Evolutionary conservation across 108 stramenopile species (phyloP).

Genomic region (Cyclostephanos invisitatus): DNA sequence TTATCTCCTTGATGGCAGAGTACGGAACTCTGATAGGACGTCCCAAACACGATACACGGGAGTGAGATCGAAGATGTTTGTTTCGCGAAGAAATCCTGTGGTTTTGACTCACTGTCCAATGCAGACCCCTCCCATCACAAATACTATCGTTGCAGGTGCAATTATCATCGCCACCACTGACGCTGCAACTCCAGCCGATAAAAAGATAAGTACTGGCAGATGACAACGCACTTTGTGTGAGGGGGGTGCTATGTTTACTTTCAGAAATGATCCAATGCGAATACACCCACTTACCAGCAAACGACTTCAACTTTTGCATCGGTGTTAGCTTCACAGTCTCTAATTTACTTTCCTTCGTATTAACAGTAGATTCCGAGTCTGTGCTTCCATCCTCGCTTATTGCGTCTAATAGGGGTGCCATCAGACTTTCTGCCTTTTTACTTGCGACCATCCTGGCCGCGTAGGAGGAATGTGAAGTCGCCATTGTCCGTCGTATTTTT

Average conservation of each 20-base stretch:
- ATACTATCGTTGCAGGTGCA: constrained; percentile 11
- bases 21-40: neutral
- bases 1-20: constrained; percentile 2
- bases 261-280: neutral
- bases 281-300: neutral
- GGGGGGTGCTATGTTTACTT: neutral
- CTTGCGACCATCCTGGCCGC: neutral
- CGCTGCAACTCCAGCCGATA: constrained; percentile 17
- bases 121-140: constrained; percentile 20
- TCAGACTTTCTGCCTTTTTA: constrained; percentile 7
- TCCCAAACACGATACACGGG: neutral
- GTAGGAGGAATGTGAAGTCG: neutral
- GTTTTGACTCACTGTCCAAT: constrained; percentile 22
- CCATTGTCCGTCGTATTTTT: neutral
- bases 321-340: constrained; percentile 10
- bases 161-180: constrained; percentile 19
- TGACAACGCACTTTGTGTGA: neutral
- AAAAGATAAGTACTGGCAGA: neutral
- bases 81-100: neutral
- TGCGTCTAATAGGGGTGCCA: constrained; percentile 9
- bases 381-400: neutral
- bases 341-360: neutral
- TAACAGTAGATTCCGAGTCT: neutral
- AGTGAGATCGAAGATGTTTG: neutral
- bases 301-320: constrained; percentile 20